phyloP scores from a whole-genome alignment of 306 rosid species.

The Fragaria nilgerrensis region DNA sequence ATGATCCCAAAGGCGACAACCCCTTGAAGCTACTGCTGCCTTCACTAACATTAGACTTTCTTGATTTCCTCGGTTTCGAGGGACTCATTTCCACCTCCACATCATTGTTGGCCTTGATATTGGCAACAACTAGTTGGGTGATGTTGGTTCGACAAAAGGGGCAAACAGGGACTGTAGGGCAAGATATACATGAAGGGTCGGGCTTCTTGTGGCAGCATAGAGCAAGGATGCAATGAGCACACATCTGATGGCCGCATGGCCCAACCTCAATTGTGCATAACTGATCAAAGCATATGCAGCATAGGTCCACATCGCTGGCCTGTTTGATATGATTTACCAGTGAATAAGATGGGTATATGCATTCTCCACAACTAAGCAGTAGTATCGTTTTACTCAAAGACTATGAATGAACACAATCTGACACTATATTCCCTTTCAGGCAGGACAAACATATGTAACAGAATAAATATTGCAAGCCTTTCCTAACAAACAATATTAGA shows the following conservation, averaged over 20 bases:
- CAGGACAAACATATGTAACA: neutral
- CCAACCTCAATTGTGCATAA: conserved; percentile 77
- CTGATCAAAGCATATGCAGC: conserved; percentile 92
- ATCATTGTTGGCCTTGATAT: conserved; percentile 41
- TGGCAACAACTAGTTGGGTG: conserved; percentile 56
- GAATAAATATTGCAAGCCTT: neutral
- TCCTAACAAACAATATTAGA: neutral
- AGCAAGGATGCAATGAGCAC: conserved; percentile 82
- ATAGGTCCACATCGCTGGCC: conserved; percentile 65
- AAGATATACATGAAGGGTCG: conserved; percentile 35
- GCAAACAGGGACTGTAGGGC: conserved; percentile 57
- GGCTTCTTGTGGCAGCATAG: conserved; percentile 92
- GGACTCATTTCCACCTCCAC: conserved; percentile 58
- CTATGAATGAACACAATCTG: neutral
- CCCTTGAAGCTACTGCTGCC: conserved; percentile 94
- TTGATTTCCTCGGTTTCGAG: conserved; percentile 63
- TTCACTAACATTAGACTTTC: conserved; percentile 77
- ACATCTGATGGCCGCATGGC: conserved; percentile 94
- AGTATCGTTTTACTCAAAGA: neutral
- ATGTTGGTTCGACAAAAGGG: conserved; percentile 83
- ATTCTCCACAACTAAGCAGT: neutral
- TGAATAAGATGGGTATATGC: conserved; percentile 15
- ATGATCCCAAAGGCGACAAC: conserved; percentile 68
- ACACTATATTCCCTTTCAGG: neutral
- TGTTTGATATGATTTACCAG: conserved; percentile 29